Evolutionary conservation across 163 green algal genomes (phyloP).

Genomic region (Coccomyxa subellipsoidea): DNA sequence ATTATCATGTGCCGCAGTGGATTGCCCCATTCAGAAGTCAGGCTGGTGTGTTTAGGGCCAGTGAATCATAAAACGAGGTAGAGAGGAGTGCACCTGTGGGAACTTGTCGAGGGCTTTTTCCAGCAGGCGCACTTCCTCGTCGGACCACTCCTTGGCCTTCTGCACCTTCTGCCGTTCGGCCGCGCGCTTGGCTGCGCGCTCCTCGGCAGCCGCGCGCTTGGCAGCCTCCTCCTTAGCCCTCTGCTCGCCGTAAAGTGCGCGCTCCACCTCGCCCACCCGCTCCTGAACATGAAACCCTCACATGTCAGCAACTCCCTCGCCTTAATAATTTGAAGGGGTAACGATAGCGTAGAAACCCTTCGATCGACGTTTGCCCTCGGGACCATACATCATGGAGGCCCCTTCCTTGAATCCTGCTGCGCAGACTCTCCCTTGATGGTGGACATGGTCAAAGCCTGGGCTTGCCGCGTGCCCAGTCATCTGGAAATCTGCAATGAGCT

Average conservation of each 20-base stretch:
- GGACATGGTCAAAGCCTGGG: too few species aligned
- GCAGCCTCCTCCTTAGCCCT: conserved; percentile 36
- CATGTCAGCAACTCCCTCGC: too few species aligned
- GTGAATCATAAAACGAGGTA: not conserved
- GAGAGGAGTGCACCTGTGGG: conserved; percentile 51
- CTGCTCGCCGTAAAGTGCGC: conserved; percentile 30
- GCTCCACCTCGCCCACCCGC: conserved; percentile 20
- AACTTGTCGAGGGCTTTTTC: conserved; percentile 86
- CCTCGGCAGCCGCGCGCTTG: conserved; percentile 29
- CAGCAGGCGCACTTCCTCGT: conserved; percentile 88
- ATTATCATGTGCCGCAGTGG: too few species aligned
- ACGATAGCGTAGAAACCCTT: too few species aligned
- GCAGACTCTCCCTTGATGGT: too few species aligned
- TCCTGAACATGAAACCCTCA: conserved; percentile 17
- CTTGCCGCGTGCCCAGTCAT: too few species aligned
- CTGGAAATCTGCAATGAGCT: too few species aligned
- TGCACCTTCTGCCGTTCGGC: conserved; percentile 28
- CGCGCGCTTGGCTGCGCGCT: conserved; percentile 50
- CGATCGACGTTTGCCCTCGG: too few species aligned
- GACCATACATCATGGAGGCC: too few species aligned
- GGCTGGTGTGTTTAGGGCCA: not conserved
- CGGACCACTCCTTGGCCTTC: conserved; percentile 57
- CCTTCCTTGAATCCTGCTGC: too few species aligned
- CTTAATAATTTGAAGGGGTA: too few species aligned
- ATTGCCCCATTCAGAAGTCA: too few species aligned